Conservation (phyloP, 352 stramenopile species). For the Pythium sukuiense region DNA sequence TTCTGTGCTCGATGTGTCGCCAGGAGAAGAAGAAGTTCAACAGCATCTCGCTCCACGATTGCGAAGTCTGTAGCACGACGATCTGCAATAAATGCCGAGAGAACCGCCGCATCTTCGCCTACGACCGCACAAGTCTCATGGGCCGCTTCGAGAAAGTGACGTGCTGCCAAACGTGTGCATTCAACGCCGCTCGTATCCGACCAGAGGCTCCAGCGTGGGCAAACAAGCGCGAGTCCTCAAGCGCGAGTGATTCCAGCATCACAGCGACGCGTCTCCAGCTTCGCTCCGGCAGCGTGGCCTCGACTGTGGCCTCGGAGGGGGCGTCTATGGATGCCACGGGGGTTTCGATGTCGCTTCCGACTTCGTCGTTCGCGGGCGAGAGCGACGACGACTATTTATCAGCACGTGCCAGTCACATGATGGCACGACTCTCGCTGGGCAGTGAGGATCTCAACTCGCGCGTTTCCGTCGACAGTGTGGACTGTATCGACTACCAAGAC, state of each 20-base stretch:
- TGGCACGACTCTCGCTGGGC: conserved; percentile 5
- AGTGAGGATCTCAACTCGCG: background rate
- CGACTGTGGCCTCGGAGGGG: conserved; percentile 7
- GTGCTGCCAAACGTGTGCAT: conserved; percentile 18
- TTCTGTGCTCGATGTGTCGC: conserved; percentile 36
- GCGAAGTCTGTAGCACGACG: conserved; percentile 30
- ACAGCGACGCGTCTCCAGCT: conserved; percentile 3
- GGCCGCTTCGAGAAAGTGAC: conserved; percentile 13
- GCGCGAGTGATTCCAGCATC: background rate
- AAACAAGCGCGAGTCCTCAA: conserved; percentile 7
- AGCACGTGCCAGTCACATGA: conserved; percentile 1
- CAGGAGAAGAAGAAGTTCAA: conserved; percentile 39
- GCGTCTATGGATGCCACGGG: conserved; percentile 1
- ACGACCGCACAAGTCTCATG: conserved; percentile 14
- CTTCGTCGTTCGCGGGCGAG: conserved; percentile 3
- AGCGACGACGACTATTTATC: conserved; percentile 2
- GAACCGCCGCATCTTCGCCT: conserved; percentile 39
- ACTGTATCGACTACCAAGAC: background rate
- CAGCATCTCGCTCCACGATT: conserved; percentile 28
- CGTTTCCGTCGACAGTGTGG: conserved; percentile 13
- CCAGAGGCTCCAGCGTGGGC: conserved; percentile 13
- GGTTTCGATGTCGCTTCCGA: background rate
- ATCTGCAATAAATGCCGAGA: conserved; percentile 35
- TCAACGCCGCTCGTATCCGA: conserved; percentile 8
- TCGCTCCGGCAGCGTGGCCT: conserved; percentile 12